Percentiles rank a stretch among this genome's conserved stretches.
Conservation (phyloP, 2,329 filamentous ascomycete species). For the Fusarium longipes region DNA sequence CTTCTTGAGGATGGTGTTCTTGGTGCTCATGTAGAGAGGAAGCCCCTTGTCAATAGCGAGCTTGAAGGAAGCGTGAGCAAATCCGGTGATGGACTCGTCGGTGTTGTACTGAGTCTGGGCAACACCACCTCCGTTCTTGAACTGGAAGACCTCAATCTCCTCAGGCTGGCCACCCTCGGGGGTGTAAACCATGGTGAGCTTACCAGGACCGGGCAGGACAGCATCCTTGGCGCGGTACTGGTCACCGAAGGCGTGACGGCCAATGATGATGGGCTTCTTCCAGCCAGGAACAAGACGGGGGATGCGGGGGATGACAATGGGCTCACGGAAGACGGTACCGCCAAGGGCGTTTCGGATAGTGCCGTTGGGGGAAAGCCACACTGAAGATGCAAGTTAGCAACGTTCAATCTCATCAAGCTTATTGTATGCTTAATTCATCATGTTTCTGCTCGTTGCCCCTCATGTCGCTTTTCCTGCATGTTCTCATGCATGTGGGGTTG, state of each 20-base stretch:
- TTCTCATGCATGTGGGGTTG: conserved; percentile 44
- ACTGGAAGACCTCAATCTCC: conserved; percentile 90
- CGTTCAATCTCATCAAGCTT: conserved; percentile 17
- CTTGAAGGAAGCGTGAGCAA: conserved; percentile 97
- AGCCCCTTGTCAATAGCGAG: conserved; percentile 86
- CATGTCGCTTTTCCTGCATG: conserved; percentile 16
- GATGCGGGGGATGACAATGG: conserved; percentile 94
- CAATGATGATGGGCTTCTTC: conserved; percentile 99
- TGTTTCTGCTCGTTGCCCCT: conserved; percentile 20
- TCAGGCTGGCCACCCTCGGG: conserved; percentile 84
- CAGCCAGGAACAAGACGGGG: conserved; percentile 95
- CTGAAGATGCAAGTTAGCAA: conserved; percentile 56
- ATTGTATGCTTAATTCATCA: conserved; percentile 28
- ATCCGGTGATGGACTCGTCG: conserved; percentile 91
- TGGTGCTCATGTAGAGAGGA: conserved; percentile 99
- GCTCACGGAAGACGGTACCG: conserved; percentile 98
- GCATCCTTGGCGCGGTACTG: conserved; percentile 97
- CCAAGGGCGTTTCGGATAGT: conserved; percentile 81
- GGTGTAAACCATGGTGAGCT: conserved; percentile 94
- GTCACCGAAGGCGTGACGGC: conserved; percentile 97
- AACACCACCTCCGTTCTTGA: conserved; percentile 86
- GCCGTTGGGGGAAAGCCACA: conserved; percentile 99
- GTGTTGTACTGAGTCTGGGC: conserved; percentile 99
- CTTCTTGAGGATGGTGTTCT: conserved; percentile 99
- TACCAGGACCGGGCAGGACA: conserved; percentile 84